Evolutionary conservation across 345 rosid genomes (phyloP).

Genomic region (Citropsis articulata): DNA sequence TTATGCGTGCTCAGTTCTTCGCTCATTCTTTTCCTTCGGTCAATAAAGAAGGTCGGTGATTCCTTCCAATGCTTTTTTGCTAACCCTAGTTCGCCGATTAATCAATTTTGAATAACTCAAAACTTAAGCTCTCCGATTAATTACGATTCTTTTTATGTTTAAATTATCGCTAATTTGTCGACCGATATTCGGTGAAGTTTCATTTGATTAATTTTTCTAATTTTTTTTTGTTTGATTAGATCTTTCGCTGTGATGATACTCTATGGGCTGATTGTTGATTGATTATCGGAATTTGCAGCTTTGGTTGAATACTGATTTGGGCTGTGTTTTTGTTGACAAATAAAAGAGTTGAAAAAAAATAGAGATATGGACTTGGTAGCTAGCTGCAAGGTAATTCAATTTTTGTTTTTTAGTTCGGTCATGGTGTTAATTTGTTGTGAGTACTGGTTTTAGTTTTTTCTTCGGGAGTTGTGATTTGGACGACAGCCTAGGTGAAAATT

Average conservation of each 20-base stretch:
- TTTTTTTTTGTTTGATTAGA: slow-evolving; percentile 30
- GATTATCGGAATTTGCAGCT: slow-evolving; percentile 24
- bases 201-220: slow-evolving; percentile 16
- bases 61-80: not conserved
- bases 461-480: not conserved
- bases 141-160: not conserved
- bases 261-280: slow-evolving; percentile 24
- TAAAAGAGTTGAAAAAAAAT: not conserved
- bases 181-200: not conserved
- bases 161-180: not conserved
- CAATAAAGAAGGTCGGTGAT: slow-evolving; percentile 39
- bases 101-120: slow-evolving; percentile 9
- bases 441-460: not conserved
- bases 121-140: slow-evolving; percentile 13
- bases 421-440: not conserved
- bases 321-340: slow-evolving; percentile 18
- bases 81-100: slow-evolving; percentile 42
- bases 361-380: slow-evolving; percentile 73
- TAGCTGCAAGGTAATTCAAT: slow-evolving; percentile 65
- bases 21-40: slow-evolving; percentile 15
- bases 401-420: not conserved
- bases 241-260: slow-evolving; percentile 34
- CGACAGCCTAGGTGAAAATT: not conserved
- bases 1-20: not conserved
- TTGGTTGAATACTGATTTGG: slow-evolving; percentile 18